Base-by-base conservation (phyloP, 148 eudicot genomes). In the Heliamphora exappendiculata region DNA sequence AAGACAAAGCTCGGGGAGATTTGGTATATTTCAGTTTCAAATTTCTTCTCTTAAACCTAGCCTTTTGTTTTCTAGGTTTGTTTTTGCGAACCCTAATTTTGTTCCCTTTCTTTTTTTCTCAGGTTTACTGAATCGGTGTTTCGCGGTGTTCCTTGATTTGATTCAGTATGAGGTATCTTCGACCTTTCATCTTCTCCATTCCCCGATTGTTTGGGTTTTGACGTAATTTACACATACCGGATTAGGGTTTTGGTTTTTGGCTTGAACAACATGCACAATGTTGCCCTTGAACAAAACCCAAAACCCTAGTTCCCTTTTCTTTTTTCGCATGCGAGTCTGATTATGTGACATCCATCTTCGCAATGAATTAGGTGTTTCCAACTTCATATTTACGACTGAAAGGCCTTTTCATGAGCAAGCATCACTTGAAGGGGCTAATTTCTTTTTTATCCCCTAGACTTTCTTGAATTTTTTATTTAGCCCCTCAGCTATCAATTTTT, bases 111-210 rank as follows among this genome's bases (percentile, higher is more conserved):
- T 55, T 54, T 22, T 55, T 5, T 24, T 39, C 28, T 66, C 53
- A 73, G 76, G 34, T 58, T 37, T 17, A 33, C 37, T 41, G 28
- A 13, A 9, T 14, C 33, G 28, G 20, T 44, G 9, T 9, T 39
- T 19, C 16, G 39, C 16, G 12, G 4, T 1, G 44, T 58, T 42
- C 76, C 12, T 36, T 59, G 33, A 26, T 64, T 22, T 59, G 37
- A 42, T 59, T 73, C 55, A 10, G 10, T 20, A 59, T 74, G 77
- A 74, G 77, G 77, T 74, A 74, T 44, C 9, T 44, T 59, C 6
- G 51, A 41, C 24, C 12, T 73, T 26, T 34, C 28, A n/a, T 24
- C 29, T 58, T 73, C 53, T 19, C 5, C 28, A 59, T 60, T 9
- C 3, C 12, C 26, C 45, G 24, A 74, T 74, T 73, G 9, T 33